Base-by-base conservation (phyloP, 2,329 filamentous ascomycete genomes). In the Alternaria tenuissima region DNA sequence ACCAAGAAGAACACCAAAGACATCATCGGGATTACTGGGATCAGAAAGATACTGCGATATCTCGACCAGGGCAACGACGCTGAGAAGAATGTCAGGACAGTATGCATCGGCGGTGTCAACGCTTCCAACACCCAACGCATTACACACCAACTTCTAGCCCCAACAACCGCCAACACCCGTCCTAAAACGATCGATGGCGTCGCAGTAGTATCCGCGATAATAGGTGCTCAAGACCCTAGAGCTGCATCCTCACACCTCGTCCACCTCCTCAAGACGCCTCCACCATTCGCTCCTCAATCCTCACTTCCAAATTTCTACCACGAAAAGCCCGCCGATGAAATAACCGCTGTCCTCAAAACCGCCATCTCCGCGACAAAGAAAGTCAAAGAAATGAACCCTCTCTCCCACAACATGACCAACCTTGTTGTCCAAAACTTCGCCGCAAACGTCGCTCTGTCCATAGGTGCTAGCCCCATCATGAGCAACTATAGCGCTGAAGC, bases 401-500 rank as follows among this genome's bases (percentile, higher is more conserved):
- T 98, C 22, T 91, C 91, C 52, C 94, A 98, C 80, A 97, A 97
- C 80, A 98, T 98, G 92, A 98, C 95, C 54, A 98, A 98, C 76
- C 85, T 94, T 53, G 94, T 98, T 0, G 94, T 97, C 22, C 93
- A 97, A 73, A 97, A 97, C 80, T 91, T 98, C 72, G 92, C 94
- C 16, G 94, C 95, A 53, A 97, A 96, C 73, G 90, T 97, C 3
- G 93, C 92, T 39, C 85, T 97, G 16, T 88, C 90, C 34, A 85
- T 96, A 53, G 94, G 94, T 36, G 91, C 91, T 12, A 95, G 91
- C 20, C 94, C 94, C 39, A 97, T 97, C 78, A 98, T 98, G 94
- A 89, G 93, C 7, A 94, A 92, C 77, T 91, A 94, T 71, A 91
- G 89, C 26, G 87, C 89, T 52, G 94, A 98, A 82, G 93, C 93